Evolutionary conservation across 2,329 filamentous ascomycete genomes (phyloP).

Genomic region (Xylariaceae sp.): DNA sequence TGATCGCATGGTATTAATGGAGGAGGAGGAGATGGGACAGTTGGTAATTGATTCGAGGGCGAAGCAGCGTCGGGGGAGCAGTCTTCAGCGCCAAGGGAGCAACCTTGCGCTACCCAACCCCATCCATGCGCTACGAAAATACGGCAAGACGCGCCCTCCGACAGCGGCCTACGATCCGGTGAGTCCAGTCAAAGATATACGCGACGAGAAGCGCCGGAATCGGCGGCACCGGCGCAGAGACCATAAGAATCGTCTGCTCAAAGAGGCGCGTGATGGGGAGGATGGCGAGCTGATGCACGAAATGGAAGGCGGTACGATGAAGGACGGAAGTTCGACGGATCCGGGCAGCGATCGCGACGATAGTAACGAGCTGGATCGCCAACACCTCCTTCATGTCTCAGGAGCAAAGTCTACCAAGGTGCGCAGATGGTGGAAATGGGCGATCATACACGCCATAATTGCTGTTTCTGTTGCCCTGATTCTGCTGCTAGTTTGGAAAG

Average conservation of each 20-base stretch:
- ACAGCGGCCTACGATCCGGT: constrained; percentile 41
- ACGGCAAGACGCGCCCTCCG: constrained; percentile 33
- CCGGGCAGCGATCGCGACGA: constrained; percentile 59
- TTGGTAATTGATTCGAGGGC: constrained; percentile 52
- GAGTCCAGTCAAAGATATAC: constrained; percentile 47
- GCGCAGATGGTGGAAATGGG: constrained; percentile 51
- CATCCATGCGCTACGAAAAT: constrained; percentile 40
- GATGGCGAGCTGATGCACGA: constrained; percentile 73
- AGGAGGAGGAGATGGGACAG: constrained; percentile 68
- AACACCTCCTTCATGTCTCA: constrained; percentile 46
- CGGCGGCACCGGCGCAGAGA: constrained; percentile 49
- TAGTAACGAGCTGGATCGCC: constrained; percentile 55
- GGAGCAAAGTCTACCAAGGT: constrained; percentile 47
- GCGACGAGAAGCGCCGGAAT: constrained; percentile 46
- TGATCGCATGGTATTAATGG: constrained; percentile 66
- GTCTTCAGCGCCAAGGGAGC: constrained; percentile 39
- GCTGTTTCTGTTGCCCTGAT: constrained; percentile 53
- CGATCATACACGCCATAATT: constrained; percentile 50
- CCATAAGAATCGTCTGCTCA: constrained; percentile 51
- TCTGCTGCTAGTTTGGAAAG: constrained; percentile 54
- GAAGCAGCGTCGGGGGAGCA: constrained; percentile 45
- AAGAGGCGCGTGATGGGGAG: constrained; percentile 57
- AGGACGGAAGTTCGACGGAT: constrained; percentile 61
- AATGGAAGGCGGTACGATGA: constrained; percentile 70
- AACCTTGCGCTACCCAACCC: constrained; percentile 50